Evolutionary conservation across 495 filamentous ascomycete species (phyloP).

Genomic region (Hypoxylon fuscum): DNA sequence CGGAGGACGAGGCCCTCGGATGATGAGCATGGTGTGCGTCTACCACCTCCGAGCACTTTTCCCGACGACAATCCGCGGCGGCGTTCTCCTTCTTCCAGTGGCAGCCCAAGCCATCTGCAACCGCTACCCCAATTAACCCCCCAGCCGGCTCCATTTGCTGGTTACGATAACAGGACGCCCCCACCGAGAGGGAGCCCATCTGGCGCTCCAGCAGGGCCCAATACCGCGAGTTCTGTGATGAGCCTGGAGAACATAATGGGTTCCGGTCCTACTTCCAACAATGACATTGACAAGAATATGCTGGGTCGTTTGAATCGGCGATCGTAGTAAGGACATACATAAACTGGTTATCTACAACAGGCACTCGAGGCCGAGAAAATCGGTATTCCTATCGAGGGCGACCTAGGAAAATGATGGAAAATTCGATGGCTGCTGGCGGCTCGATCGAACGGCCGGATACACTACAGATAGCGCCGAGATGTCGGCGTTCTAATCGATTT

Average conservation of each 20-base stretch:
- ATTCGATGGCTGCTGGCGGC: constrained; percentile 42
- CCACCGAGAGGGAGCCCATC: constrained; percentile 41
- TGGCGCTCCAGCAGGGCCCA: constrained; percentile 33
- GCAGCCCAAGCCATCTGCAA: constrained; percentile 53
- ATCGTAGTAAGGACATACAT: constrained; percentile 9
- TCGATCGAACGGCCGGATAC: constrained; percentile 17
- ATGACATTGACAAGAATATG: constrained; percentile 58
- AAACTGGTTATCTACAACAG: constrained; percentile 8
- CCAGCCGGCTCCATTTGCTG: constrained; percentile 32
- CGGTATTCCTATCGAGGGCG: constrained; percentile 1
- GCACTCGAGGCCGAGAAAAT: constrained; percentile 23
- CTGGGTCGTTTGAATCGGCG: constrained; percentile 47
- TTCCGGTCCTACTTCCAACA: constrained; percentile 31
- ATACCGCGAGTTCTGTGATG: constrained; percentile 52
- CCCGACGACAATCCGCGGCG: constrained; percentile 57
- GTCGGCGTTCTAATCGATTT: constrained; percentile 34
- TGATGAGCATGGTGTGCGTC: constrained; percentile 52
- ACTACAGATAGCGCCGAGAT: constrained; percentile 13
- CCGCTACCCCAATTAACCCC: constrained; percentile 43
- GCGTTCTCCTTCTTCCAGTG: constrained; percentile 55
- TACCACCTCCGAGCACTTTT: constrained; percentile 55
- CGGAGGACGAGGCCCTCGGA: constrained; percentile 51
- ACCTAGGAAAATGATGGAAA: constrained; percentile 10
- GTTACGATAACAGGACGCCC: constrained; percentile 37
- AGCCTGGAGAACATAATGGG: constrained; percentile 55